Base-by-base conservation (phyloP, 2,329 filamentous ascomycete genomes). In the Ascosphaera pollenicola region DNA sequence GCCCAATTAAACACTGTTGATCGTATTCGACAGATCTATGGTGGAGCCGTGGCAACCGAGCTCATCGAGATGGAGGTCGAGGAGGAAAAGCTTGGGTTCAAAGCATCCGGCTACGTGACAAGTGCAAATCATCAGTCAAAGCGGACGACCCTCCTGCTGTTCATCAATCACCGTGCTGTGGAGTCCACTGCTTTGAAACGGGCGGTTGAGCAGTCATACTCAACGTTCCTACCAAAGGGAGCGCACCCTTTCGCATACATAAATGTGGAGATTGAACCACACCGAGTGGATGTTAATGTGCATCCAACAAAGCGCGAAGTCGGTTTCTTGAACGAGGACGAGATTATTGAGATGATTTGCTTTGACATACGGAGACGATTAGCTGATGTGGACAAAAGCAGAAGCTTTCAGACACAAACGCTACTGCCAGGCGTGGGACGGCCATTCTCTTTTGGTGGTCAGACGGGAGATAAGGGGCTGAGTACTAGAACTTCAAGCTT, bases 271-370 rank as follows among this genome's bases (percentile, higher is more conserved):
- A 92, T 98, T 41, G 85, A 95, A 48, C 87, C 89, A 1, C 73
- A 78, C 18, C 69, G 87, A 39, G 83, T 98, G 3, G 89, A 98
- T 55, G 91, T 98, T 52, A 98, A 98, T 48, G 79, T 98, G 1
- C 89, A 98, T 55, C 89, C 89, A 0, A 98, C 89, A 0, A 98
- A 98, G 56, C 70, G 83, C 38, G 87, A 98, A 53, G 89, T 98
- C 16, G 89, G 95, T 51, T 95, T 98, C 49, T 66, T 98, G 17
- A 93, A 95, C 44, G 89, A 98, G 54, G 89, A 98, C 45, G 89
- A 98, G 48, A 92, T 98, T 36, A 78, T 89, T 36, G 80, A 89
- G 45, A 69, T 72, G 11, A 75, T 98, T 3, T 94, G 85, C 59
- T 72, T 76, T 43, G 71, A 80, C 39, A 78, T 98, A 17, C 71